Evolutionary conservation across 306 rosid genomes (phyloP), one percentile per base, ranked within the genome.

Genomic region (Inga oerstediana): DNA sequence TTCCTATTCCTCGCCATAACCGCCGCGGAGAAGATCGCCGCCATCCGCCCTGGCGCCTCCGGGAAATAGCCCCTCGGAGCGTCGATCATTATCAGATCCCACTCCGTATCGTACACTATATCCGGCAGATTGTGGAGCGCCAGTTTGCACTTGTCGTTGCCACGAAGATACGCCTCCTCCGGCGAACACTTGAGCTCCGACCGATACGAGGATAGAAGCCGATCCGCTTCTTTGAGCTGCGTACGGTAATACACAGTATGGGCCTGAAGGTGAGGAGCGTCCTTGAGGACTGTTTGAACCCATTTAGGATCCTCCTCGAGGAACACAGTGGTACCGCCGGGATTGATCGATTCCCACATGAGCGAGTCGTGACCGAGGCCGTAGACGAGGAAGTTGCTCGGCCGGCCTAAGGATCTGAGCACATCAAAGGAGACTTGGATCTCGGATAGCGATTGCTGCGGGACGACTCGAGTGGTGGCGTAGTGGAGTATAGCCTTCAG

Each of bases 31-130:
- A 82, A 96, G 35, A 96, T 95, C 12, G 97, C 98, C 5, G 81
- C 97, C 99, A 96, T 96, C 43, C 99, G 10, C 1, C 98, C 99
- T 1, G 98, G 99, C 0, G 97, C 97, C 87, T 94, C 95, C 0
- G 97, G 86, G 12, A 77, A 96, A 46, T 96, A 96, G 0, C 98
- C 99, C 0, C 82, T 71, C 0, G 99, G 99, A 39, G 98, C 99
- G 76, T 96, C 97, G 68, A 96, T 81, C 99, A 96, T 96, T 27
- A 96, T 91, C 54, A 94, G 79, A 68, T 96, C 99, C 99, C 99
- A 96, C 77, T 94, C 98, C 41, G 16, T 92, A 2, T 89, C 92
- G 71, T 96, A 96, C 44, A 94, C 90, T 85, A 85, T 92, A 0
- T 86, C 90, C 0, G 98, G 97, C 0, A 96, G 81, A n/a, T 96